A percentile compares a stretch with the other conserved stretches of the same genome.
Conservation (phyloP, 2,329 filamentous ascomycete species). For the Cryphonectria parasitica region DNA sequence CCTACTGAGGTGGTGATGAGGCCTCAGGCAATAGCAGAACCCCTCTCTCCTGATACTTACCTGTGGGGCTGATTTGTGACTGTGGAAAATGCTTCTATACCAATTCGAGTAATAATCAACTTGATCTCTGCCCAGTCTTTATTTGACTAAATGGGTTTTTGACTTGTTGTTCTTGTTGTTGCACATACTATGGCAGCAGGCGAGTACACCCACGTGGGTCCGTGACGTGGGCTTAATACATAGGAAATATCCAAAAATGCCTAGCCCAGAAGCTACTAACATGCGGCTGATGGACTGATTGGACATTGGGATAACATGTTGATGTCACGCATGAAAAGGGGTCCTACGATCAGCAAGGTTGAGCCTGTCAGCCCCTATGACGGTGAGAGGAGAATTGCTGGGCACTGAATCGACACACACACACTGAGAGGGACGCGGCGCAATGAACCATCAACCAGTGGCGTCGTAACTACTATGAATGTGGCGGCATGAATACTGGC, state of each 20-base stretch:
- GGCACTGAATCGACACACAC: neutral
- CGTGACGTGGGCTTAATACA: neutral
- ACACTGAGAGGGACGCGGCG: neutral
- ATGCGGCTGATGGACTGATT: neutral
- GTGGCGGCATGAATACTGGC: neutral
- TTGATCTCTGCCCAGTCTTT: neutral
- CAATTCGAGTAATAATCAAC: neutral
- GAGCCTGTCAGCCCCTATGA: neutral
- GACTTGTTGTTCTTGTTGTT: neutral
- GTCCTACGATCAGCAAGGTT: neutral
- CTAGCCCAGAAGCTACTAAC: neutral
- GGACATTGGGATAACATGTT: neutral
- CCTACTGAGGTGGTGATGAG: neutral
- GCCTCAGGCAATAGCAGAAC: neutral
- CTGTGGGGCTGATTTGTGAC: neutral
- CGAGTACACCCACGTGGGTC: neutral
- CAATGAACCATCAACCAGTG: neutral
- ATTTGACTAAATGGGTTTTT: neutral
- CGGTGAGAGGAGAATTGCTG: neutral
- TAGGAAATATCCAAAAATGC: neutral
- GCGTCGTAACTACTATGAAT: neutral
- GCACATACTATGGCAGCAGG: neutral
- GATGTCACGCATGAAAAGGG: conserved; percentile 1
- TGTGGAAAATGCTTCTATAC: neutral
- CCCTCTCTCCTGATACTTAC: neutral